phyloP scores from a whole-genome alignment of 2,329 filamentous ascomycete genomes.

The Cladophialophora bantiana region DNA sequence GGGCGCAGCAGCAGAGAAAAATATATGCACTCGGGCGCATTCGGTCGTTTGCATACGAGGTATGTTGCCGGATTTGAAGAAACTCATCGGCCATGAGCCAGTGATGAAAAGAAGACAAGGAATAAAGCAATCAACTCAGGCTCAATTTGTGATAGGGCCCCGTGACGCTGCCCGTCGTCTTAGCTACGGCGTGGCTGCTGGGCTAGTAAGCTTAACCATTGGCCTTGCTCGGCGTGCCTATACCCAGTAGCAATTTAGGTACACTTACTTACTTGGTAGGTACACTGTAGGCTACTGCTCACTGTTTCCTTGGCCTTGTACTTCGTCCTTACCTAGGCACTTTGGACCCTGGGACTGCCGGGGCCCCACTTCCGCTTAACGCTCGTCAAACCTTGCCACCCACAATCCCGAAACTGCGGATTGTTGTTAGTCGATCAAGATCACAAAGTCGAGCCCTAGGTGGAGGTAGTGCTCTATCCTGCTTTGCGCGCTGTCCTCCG shows the following conservation, averaged over 20 bases:
- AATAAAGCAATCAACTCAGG: neutral
- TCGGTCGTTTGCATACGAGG: neutral
- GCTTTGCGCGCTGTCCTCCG: too few relatives aligned
- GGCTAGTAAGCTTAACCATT: neutral
- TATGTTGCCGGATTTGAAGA: neutral
- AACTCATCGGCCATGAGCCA: conserved; percentile 8
- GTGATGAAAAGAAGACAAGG: neutral
- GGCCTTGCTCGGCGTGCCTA: neutral
- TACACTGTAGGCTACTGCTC: neutral
- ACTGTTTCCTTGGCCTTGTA: neutral
- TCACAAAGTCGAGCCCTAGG: too few relatives aligned
- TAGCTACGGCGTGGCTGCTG: too few relatives aligned
- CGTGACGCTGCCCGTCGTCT: too few relatives aligned
- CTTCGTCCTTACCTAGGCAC: too few relatives aligned
- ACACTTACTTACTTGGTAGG: neutral
- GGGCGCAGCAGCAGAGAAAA: conserved; percentile 20
- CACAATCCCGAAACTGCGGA: conserved; percentile 4
- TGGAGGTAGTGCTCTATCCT: too few relatives aligned
- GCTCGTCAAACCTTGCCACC: neutral
- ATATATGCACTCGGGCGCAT: conserved; percentile 19
- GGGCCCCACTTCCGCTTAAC: neutral
- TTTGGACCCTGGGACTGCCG: neutral
- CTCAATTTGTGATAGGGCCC: too few relatives aligned
- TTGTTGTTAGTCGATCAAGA: too few relatives aligned
- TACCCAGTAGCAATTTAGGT: too few relatives aligned